Evolutionary conservation across 495 filamentous ascomycete species (phyloP).

Genomic region (Penicillium fimorum): DNA sequence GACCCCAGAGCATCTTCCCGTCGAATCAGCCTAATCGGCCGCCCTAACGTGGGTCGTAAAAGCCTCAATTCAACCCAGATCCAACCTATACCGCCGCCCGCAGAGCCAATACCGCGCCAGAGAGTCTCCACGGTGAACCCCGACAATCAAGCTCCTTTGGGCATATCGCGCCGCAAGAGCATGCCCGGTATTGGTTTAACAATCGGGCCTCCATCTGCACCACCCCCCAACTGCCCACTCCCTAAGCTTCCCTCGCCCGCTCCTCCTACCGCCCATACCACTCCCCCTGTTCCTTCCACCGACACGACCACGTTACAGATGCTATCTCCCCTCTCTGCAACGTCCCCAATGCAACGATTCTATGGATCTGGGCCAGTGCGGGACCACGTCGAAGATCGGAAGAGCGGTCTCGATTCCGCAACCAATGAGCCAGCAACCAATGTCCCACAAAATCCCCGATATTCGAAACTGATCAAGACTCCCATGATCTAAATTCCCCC

Average conservation of each 20-base stretch:
- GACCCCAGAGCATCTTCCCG: conserved; percentile 20
- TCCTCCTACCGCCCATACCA: not conserved
- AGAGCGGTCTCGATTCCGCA: conserved; percentile 3
- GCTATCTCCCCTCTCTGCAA: conserved; percentile 3
- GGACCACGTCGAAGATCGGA: conserved; percentile 19
- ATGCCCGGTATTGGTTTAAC: conserved; percentile 57
- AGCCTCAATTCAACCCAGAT: not conserved
- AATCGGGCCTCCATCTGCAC: conserved; percentile 59
- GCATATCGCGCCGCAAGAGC: conserved; percentile 47
- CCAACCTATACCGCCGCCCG: conserved; percentile 1
- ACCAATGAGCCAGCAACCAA: not conserved
- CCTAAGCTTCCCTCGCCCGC: conserved; percentile 54
- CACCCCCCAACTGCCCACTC: conserved; percentile 62
- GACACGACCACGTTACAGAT: not conserved
- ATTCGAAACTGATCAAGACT: conserved; percentile 21
- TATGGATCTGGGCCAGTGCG: conserved; percentile 21
- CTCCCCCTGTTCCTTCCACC: not conserved
- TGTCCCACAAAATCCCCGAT: conserved; percentile 6
- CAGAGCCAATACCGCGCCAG: conserved; percentile 15
- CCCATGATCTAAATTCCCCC: not conserved
- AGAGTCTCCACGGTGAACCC: conserved; percentile 6
- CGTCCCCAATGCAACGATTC: conserved; percentile 16
- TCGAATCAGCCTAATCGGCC: conserved; percentile 22
- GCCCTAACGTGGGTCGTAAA: conserved; percentile 17
- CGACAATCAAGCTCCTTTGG: conserved; percentile 11